Percentiles rank a stretch among this genome's conserved stretches.
Evolutionary conservation across 2,329 filamentous ascomycete genomes (phyloP).

Genomic region (Calonectria pseudoturangicola): DNA sequence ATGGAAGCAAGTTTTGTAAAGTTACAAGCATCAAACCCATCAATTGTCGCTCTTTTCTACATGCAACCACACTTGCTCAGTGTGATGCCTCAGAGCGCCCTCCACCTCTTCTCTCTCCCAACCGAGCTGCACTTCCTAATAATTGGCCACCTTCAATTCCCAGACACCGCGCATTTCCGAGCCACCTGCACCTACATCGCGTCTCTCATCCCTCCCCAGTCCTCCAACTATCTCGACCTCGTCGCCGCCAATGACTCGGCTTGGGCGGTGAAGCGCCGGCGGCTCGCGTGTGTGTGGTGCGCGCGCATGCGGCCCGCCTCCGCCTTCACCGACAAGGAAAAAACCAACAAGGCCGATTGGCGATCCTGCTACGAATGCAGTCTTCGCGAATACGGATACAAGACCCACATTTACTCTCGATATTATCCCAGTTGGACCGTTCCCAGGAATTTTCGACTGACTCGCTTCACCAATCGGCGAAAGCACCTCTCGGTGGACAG

Average conservation of each 20-base stretch:
- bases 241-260: conserved; percentile 21
- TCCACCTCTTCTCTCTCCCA: conserved; percentile 3
- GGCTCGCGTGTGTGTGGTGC: conserved; percentile 18
- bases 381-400: neutral
- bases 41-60: neutral
- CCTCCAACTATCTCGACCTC: conserved; percentile 4
- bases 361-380: conserved; percentile 19
- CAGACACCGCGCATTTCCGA: conserved; percentile 15
- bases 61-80: neutral
- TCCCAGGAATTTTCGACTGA: conserved; percentile 1
- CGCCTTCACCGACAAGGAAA: conserved; percentile 6
- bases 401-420: neutral
- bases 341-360: neutral
- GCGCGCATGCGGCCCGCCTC: conserved; percentile 18
- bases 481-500: neutral
- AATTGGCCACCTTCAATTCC: conserved; percentile 4
- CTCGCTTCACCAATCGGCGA: conserved; percentile 5
- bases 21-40: neutral
- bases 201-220: neutral
- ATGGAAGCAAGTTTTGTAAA: neutral
- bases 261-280: conserved; percentile 8
- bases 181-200: conserved; percentile 12
- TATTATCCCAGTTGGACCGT: neutral
- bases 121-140: conserved; percentile 7
- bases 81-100: neutral